Percentiles rank a stretch among this genome's conserved stretches.
Conservation (phyloP, 768 basidiomycete species). For the Sutorius australiensis region DNA sequence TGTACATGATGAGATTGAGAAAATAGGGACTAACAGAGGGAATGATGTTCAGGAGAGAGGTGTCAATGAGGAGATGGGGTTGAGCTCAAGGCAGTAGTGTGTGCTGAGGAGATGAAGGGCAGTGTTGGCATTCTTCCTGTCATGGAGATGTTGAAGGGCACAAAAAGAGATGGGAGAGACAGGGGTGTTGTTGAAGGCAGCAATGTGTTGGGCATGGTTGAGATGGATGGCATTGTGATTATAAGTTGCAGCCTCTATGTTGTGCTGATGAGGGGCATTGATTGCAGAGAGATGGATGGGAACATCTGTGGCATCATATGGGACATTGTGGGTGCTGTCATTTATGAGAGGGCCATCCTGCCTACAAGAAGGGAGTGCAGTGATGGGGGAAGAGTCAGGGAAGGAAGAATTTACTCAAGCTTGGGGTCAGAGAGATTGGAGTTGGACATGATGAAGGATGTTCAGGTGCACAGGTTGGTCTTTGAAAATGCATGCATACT, state of each 20-base stretch:
- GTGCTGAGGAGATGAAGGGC: neutral
- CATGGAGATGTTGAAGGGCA: neutral
- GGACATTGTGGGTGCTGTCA: neutral
- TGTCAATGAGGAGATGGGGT: neutral
- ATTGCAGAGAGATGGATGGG: neutral
- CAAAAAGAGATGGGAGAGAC: neutral
- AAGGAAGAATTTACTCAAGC: no score
- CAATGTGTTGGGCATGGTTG: neutral
- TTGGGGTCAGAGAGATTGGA: no score
- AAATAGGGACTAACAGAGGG: neutral
- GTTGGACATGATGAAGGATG: no score
- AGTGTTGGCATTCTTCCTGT: no score
- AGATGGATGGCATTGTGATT: neutral
- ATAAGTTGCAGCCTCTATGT: neutral
- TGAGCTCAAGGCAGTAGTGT: no score
- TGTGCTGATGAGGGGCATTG: neutral
- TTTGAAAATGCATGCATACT: no score
- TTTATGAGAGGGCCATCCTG: no score
- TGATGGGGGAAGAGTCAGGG: no score
- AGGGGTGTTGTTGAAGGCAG: neutral
- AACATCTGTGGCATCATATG: neutral
- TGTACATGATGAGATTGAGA: constrained; percentile 2
- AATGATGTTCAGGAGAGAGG: rapidly evolving
- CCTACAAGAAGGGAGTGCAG: no score
- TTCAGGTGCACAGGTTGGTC: no score